These are phyloP conservation scores for Triticum dicoccoides DNA, from an alignment of 176 grass and related monocot species.

Conservation along the genomic window DNA sequence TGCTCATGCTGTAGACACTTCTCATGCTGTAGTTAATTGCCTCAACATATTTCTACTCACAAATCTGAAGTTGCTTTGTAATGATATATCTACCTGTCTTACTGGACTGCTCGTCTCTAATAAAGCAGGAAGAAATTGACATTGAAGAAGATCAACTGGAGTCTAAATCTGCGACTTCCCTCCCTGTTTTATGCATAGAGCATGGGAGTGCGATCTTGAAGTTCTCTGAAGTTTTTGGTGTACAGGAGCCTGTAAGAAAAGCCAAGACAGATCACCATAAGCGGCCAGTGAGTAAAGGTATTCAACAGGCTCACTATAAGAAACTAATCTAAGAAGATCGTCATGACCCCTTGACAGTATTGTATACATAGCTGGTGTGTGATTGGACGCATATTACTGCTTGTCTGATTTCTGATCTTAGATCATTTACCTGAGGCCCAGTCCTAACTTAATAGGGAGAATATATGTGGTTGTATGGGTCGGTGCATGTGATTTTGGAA, in stretches of 20 bases:
- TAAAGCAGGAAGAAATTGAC: constrained; percentile 49
- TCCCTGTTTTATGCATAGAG: constrained; percentile 88
- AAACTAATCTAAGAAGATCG: constrained; percentile 9
- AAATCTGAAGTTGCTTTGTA: constrained; percentile 15
- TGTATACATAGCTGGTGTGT: constrained; percentile 15
- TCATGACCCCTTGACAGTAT: neutral
- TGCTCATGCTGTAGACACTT: neutral
- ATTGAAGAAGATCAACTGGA: constrained; percentile 50
- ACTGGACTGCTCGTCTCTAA: constrained; percentile 31
- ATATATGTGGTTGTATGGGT: neutral
- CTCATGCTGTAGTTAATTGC: constrained; percentile 3
- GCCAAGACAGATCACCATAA: constrained; percentile 53
- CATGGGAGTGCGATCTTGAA: constrained; percentile 75
- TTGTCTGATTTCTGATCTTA: constrained; percentile 1
- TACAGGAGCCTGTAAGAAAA: constrained; percentile 69
- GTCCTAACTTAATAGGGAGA: constrained; percentile 5
- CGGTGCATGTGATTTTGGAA: neutral
- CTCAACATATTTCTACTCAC: neutral
- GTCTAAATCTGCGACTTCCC: constrained; percentile 44
- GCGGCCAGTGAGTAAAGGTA: constrained; percentile 63
- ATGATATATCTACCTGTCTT: constrained; percentile 14
- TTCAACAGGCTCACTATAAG: constrained; percentile 5
- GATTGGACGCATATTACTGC: neutral
- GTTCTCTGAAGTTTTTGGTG: constrained; percentile 97
- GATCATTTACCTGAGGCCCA: neutral